Evolutionary conservation across 2,329 filamentous ascomycete genomes (phyloP), one percentile per base, ranked within the genome.

Genomic region (Orbilia brochopaga): DNA sequence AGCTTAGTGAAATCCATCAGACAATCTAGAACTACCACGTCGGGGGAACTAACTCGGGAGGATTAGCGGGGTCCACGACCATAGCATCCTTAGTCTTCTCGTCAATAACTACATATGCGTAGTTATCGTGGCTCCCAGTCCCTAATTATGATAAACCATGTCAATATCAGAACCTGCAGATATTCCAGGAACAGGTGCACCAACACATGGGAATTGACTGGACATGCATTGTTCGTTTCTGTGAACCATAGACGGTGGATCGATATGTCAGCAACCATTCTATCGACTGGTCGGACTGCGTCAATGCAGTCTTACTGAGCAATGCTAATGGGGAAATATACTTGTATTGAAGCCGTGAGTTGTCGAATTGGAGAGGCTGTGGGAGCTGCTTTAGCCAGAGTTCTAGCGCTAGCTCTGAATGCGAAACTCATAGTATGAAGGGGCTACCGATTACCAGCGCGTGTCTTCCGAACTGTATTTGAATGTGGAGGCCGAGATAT

Each of bases 131-230:
- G 77, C 80, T 87, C 59, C 90, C 90, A 81, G 86, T 87, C 89
- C 90, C 90, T 92, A 64, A 30, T 24, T 4, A 53, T 32, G 51
- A n/a, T 59, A 17, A 40, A 57, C 37, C 59, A 27, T 4, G 7
- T 55, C 19, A 40, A 75, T 61, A 42, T 32, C 5, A 11, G 48
- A 35, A 30, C 24, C 32, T 50, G 10, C 17, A 17, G 21, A 17
- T n/a, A 3, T 32, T 15, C 54, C 8, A 37, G 19, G 24, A 27
- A 51, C 3, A 42, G 57, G 53, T 24, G 0, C 73, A 82, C 87
- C 78, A 85, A 92, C 90, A 93, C 90, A 94, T 93, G 65, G 90
- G 90, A 81, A 94, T 93, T 76, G 89, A 90, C 81, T 90, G 86
- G 81, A 93, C 89, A 85, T 93, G 90, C 90, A 94, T 94, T 75